A percentile compares a stretch with the other conserved stretches of the same genome.
These are phyloP conservation scores for Rhododendron ferrugineum DNA, from an alignment of 148 eudicot species.

Conservation along the genomic window DNA sequence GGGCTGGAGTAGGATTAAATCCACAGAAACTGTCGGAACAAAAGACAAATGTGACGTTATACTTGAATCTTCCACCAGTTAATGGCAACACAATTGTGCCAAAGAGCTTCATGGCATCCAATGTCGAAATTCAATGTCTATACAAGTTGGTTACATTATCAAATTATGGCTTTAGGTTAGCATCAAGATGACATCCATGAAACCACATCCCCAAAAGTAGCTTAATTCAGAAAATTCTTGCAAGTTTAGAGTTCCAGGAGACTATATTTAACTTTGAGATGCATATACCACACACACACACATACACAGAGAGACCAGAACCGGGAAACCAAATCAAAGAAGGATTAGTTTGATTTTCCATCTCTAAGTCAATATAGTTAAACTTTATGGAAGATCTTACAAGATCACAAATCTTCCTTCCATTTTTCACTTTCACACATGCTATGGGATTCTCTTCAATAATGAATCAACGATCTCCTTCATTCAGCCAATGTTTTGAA, in stretches of 20 bases:
- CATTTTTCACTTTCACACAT: neutral
- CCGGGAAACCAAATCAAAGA: neutral
- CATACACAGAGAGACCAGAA: neutral
- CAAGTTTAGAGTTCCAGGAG: neutral
- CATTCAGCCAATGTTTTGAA: neutral
- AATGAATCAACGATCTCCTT: neutral
- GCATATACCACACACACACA: neutral
- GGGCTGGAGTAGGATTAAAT: slow-evolving; percentile 66
- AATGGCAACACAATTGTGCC: neutral
- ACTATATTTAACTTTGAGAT: neutral
- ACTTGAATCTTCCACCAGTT: neutral
- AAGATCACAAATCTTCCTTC: neutral
- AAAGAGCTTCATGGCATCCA: neutral
- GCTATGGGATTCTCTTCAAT: neutral
- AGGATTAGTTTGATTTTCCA: neutral
- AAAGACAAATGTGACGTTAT: neutral
- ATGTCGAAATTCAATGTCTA: neutral
- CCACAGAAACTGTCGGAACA: slow-evolving; percentile 42
- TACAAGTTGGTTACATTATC: neutral
- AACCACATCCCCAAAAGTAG: neutral
- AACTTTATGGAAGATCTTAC: neutral
- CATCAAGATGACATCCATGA: neutral
- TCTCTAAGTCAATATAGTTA: neutral
- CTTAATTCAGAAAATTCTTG: neutral
- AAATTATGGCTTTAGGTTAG: neutral